Evolutionary conservation across 2,329 filamentous ascomycete species (phyloP).

Genomic region (Apiospora marii): DNA sequence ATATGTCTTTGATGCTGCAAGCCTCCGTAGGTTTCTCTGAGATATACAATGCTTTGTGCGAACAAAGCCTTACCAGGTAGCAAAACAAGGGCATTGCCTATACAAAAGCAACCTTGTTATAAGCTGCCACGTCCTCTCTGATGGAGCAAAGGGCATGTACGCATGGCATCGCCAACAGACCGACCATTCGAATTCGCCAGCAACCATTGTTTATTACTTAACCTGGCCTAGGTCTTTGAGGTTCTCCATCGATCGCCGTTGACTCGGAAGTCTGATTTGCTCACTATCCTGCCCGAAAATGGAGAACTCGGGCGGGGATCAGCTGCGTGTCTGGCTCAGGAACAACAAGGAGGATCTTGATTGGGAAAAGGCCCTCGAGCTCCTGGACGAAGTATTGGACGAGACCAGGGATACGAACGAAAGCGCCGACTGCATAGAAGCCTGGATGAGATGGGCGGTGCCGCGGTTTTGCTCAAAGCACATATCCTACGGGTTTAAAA

Average conservation of each 20-base stretch:
- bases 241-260: not conserved
- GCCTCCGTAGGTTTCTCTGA: not conserved
- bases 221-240: not conserved
- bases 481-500: not conserved
- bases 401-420: not conserved
- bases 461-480: not conserved
- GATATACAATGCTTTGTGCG: not conserved
- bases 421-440: constrained; percentile 7
- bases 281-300: not conserved
- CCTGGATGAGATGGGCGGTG: constrained; percentile 15
- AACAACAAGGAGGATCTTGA: not conserved
- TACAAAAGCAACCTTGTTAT: not conserved
- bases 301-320: not conserved
- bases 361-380: not conserved
- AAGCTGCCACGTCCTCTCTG: not conserved
- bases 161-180: not conserved
- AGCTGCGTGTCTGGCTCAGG: constrained; percentile 12
- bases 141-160: not conserved
- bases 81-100: constrained; percentile 2
- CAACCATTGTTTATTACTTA: not conserved
- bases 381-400: not conserved
- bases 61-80: not conserved
- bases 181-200: not conserved
- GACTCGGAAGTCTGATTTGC: not conserved
- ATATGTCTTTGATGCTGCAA: not conserved